Base-by-base conservation (phyloP, 441 rosid genomes). In the Flueggea neowawraea region DNA sequence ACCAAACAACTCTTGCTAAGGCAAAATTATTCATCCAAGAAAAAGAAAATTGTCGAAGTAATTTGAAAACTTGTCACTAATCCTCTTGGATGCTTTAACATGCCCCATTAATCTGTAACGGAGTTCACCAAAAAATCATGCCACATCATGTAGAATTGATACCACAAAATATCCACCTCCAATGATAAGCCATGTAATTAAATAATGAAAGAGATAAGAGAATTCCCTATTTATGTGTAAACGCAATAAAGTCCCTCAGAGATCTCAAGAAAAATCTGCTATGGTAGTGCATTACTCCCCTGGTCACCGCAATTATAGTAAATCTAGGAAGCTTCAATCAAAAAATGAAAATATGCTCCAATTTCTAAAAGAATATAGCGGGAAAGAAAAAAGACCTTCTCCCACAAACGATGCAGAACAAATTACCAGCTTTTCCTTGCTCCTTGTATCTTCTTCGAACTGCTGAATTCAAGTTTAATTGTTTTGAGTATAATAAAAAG, bases 341-440 rank as follows among this genome's bases (percentile, higher is more conserved):
- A 64, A 62, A 62, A 17, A 58, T 57, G 63, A 69, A 73, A 69
- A 67, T 44, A 39, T 43, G 56, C 53, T 64, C 62, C 70, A 54
- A 33, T 36, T 22, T 60, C 55, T 11, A 32, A 61, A 57, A 60
- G 61, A 62, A 66, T 59, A 57, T 44, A 52, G 62, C 31, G 52
- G 60, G 62, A 72, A 61, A 82, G 76, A 73, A 69, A 77, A 79
- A 77, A 70, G 59, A 71, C 85, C 84, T 76, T 78, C 79, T 80
- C 71, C 89, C 83, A 61, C 93, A 86, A 4, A 83, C 81, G 55
- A 82, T 69, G 86, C 93, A 86, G 78, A 80, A 82, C 75, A 86
- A 79, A 62, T 82, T 77, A 73, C 88, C 88, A 52, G 84, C 85
- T 66, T 77, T 69, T 68, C 88, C 86, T 72, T 79, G 86, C 71